Conservation (phyloP, 805 yeast genomes). For the Starmerella bacillaris region DNA sequence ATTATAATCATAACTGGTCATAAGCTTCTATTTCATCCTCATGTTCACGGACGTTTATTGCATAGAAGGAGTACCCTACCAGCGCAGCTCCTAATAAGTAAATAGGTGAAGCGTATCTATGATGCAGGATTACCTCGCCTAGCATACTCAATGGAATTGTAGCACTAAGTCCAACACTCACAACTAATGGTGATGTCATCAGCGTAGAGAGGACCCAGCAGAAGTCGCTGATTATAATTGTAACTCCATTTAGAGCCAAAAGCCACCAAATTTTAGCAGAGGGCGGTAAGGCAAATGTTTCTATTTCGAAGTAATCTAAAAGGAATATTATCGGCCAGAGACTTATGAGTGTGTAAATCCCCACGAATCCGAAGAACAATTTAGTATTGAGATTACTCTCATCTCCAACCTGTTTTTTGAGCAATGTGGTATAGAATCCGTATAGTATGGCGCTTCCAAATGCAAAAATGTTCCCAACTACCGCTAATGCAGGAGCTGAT, state of each 20-base stretch:
- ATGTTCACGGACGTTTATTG: slow-evolving; percentile 66
- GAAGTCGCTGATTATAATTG: slow-evolving; percentile 75
- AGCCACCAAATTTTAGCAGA: slow-evolving; percentile 34
- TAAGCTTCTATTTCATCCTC: slow-evolving; percentile 31
- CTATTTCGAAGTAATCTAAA: slow-evolving; percentile 46
- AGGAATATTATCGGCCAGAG: slow-evolving; percentile 70
- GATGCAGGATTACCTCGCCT: slow-evolving; percentile 66
- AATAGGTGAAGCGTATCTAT: slow-evolving; percentile 37
- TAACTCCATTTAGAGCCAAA: slow-evolving; percentile 45
- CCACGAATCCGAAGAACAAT: slow-evolving; percentile 88
- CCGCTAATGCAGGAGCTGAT: slow-evolving; percentile 19
- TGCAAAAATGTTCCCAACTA: slow-evolving; percentile 66
- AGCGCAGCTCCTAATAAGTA: slow-evolving; percentile 66
- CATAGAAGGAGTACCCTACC: slow-evolving; percentile 67
- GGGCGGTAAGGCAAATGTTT: slow-evolving; percentile 54
- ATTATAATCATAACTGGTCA: neutral
- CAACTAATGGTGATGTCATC: slow-evolving; percentile 82
- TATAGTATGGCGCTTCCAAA: slow-evolving; percentile 74
- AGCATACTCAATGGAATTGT: slow-evolving; percentile 90
- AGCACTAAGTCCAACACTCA: slow-evolving; percentile 81
- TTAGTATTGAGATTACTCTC: slow-evolving; percentile 69
- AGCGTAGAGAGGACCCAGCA: slow-evolving; percentile 94
- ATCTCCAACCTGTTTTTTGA: slow-evolving; percentile 53
- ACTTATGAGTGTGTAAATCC: slow-evolving; percentile 53
- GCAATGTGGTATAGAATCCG: slow-evolving; percentile 73